Conservation (phyloP, 140 eudicot genomes). For the Cichorium intybus region DNA sequence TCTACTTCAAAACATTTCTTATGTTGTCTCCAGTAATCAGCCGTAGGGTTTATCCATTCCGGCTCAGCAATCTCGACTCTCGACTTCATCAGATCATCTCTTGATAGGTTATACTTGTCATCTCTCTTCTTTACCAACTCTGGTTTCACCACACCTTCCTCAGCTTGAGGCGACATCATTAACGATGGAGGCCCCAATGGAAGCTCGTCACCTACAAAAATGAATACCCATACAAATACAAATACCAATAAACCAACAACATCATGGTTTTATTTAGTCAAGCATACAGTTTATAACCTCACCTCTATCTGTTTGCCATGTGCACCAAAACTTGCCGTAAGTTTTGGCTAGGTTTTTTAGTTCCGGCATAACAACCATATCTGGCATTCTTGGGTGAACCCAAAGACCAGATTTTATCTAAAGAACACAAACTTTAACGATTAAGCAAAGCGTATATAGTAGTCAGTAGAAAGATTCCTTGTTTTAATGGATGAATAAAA, state of each 20-base stretch:
- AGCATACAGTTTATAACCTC: not conserved
- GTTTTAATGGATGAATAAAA: not conserved
- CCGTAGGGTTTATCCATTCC: constrained; percentile 54
- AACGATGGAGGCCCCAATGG: constrained; percentile 59
- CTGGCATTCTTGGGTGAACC: constrained; percentile 72
- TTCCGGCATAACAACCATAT: constrained; percentile 53
- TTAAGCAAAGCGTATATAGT: not conserved
- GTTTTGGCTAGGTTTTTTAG: constrained; percentile 55
- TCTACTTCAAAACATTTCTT: constrained; percentile 47
- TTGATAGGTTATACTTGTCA: constrained; percentile 36
- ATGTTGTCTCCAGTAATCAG: constrained; percentile 66
- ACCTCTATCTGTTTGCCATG: constrained; percentile 89
- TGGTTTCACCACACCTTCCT: constrained; percentile 35
- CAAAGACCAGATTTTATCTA: constrained; percentile 55
- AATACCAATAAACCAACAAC: not conserved
- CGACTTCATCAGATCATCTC: constrained; percentile 32
- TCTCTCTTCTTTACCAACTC: constrained; percentile 46
- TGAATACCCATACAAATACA: not conserved
- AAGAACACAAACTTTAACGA: not conserved
- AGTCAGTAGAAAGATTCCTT: not conserved
- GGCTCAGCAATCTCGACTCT: constrained; percentile 54
- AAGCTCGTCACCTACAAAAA: constrained; percentile 48
- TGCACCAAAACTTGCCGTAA: constrained; percentile 93
- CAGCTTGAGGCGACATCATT: constrained; percentile 68
- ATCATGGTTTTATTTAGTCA: not conserved